Conservation (phyloP, 306 rosid genomes). For the Astragalus membranaceus region DNA sequence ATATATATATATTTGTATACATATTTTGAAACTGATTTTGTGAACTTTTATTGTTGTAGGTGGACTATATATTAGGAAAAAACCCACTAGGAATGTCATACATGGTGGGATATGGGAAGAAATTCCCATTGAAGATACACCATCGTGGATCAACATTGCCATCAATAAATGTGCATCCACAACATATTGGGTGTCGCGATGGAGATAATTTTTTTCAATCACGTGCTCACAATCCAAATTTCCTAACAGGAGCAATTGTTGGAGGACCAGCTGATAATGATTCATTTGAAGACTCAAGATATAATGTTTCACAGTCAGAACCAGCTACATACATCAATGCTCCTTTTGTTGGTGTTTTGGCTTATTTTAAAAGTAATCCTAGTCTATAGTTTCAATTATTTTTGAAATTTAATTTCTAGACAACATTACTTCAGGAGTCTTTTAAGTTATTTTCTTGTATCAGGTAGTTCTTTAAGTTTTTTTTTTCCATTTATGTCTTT, state of each 20-base stretch:
- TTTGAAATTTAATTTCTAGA: too few relatives aligned
- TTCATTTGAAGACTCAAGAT: conserved; percentile 33
- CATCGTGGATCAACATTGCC: conserved; percentile 45
- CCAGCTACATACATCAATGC: conserved; percentile 53
- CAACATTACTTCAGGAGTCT: too few relatives aligned
- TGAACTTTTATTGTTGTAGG: too few relatives aligned
- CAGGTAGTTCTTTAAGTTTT: too few relatives aligned
- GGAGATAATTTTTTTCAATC: conserved; percentile 25
- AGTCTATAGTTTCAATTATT: too few relatives aligned
- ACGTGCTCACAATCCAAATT: conserved; percentile 18
- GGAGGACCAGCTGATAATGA: conserved; percentile 52
- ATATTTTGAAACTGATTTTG: too few relatives aligned
- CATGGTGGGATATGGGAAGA: conserved; percentile 47
- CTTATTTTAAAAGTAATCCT: conserved; percentile 25
- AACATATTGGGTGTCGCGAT: conserved; percentile 9
- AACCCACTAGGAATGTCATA: conserved; percentile 57
- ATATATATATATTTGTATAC: too few relatives aligned
- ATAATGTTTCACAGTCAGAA: conserved; percentile 33
- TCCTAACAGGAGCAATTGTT: conserved; percentile 37
- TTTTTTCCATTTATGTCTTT: too few relatives aligned
- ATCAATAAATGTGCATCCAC: conserved; percentile 9
- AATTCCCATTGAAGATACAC: conserved; percentile 38
- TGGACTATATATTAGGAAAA: conserved; percentile 36
- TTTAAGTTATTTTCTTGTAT: too few relatives aligned
- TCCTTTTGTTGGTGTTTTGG: conserved; percentile 55